A percentile compares a stretch with the other conserved stretches of the same genome.
These are phyloP conservation scores for Talaromyces sp. DNA, from an alignment of 2,329 filamentous ascomycete species.

Conservation along the genomic window DNA sequence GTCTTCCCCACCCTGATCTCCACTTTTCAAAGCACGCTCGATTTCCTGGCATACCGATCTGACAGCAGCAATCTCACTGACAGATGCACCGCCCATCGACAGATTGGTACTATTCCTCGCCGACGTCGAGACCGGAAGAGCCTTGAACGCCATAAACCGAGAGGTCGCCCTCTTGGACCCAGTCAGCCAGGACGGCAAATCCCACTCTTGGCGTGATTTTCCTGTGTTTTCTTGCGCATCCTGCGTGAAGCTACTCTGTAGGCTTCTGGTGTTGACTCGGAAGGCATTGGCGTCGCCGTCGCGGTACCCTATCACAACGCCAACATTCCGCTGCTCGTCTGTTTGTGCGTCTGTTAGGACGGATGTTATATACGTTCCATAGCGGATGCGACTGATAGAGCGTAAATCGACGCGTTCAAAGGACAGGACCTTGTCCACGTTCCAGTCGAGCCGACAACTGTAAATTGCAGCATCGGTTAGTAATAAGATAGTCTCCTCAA, in stretches of 20 bases:
- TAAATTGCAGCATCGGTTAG: conserved; percentile 83
- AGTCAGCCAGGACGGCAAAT: conserved; percentile 37
- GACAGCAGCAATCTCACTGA: conserved; percentile 49
- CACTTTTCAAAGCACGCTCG: conserved; percentile 57
- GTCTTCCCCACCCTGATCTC: conserved; percentile 39
- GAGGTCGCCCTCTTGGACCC: conserved; percentile 22
- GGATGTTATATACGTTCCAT: conserved; percentile 85
- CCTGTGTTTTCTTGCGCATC: conserved; percentile 20
- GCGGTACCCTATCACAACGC: conserved; percentile 73
- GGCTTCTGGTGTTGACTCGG: conserved; percentile 77
- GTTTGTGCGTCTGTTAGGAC: conserved; percentile 72
- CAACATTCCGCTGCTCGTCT: conserved; percentile 75
- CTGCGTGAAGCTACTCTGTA: conserved; percentile 56
- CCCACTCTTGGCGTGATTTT: conserved; percentile 32
- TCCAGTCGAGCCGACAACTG: conserved; percentile 89
- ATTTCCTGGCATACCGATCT: conserved; percentile 71
- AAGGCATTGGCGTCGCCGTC: conserved; percentile 66
- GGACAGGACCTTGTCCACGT: conserved; percentile 84
- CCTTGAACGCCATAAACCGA: conserved; percentile 39
- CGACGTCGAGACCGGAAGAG: conserved; percentile 32
- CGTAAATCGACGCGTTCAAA: conserved; percentile 81
- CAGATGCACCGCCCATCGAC: conserved; percentile 13
- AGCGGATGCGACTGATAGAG: conserved; percentile 66
- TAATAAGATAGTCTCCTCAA: conserved; percentile 84
- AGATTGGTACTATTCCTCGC: conserved; percentile 14